Evolutionary conservation across 1,284 basidiomycete species (phyloP).

Genomic region (Gymnopus androsaceus): DNA sequence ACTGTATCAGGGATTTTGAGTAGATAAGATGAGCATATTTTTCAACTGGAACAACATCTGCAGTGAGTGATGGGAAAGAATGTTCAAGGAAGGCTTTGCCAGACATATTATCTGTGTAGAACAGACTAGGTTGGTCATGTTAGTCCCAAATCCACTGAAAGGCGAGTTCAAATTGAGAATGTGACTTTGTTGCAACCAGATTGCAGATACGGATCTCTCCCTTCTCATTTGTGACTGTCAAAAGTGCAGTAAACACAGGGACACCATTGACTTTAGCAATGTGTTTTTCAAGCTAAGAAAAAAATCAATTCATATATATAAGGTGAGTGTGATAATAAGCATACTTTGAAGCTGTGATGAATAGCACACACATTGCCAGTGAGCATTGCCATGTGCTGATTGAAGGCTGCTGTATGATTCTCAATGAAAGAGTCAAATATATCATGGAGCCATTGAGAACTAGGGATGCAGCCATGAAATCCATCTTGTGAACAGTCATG

Average conservation of each 20-base stretch:
- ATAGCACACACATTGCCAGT: constrained; percentile 20
- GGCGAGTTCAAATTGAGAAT: constrained; percentile 1
- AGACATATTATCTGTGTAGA: constrained; percentile 18
- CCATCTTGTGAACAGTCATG: no score
- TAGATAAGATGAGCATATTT: constrained; percentile 7
- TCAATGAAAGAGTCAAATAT: constrained; percentile 15
- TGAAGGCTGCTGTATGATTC: constrained; percentile 15
- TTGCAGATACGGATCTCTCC: constrained; percentile 5
- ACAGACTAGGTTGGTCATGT: constrained; percentile 7
- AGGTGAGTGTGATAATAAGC: constrained; percentile 1
- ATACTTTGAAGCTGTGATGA: constrained; percentile 29
- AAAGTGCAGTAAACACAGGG: constrained; percentile 14
- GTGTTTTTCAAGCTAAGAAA: constrained; percentile 23
- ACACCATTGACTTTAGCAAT: constrained; percentile 20
- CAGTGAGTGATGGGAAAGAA: constrained; percentile 6
- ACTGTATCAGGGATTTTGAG: not conserved
- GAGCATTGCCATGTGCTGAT: constrained; percentile 25
- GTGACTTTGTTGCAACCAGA: constrained; percentile 5
- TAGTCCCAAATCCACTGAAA: not conserved
- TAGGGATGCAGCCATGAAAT: no score
- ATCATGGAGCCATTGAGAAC: constrained; percentile 3
- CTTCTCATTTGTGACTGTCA: constrained; percentile 10
- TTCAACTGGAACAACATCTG: constrained; percentile 9
- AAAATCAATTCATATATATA: not conserved
- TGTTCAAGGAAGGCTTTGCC: constrained; percentile 15